Evolutionary conservation across 768 basidiomycete genomes (phyloP).

Genomic region (Lepiota brunneoincarnata): DNA sequence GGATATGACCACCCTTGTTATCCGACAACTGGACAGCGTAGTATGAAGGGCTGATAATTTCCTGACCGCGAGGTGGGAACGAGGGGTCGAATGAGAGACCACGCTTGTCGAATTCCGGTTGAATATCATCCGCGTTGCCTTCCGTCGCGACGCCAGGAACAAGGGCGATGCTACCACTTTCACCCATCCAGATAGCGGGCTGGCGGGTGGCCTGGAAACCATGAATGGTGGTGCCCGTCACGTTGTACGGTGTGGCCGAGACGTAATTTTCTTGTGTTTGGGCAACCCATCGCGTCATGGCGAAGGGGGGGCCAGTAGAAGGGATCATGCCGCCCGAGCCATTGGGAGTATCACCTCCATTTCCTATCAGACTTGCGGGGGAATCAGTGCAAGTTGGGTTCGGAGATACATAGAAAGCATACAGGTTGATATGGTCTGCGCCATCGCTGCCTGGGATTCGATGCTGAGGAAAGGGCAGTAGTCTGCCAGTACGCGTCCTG

Average conservation of each 20-base stretch:
- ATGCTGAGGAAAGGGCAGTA: constrained; percentile 10
- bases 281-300: constrained; percentile 84
- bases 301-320: constrained; percentile 74
- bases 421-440: constrained; percentile 31
- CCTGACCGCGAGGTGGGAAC: constrained; percentile 40
- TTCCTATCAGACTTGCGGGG: constrained; percentile 54
- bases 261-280: constrained; percentile 78
- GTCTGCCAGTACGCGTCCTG: constrained; percentile 1
- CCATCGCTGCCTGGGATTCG: constrained; percentile 20
- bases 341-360: constrained; percentile 68
- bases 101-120: constrained; percentile 54
- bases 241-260: constrained; percentile 68
- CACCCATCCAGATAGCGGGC: constrained; percentile 90
- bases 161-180: constrained; percentile 62
- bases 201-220: constrained; percentile 82
- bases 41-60: constrained; percentile 50
- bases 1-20: constrained; percentile 45
- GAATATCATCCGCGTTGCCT: constrained; percentile 26
- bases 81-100: constrained; percentile 36
- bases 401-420: background rate
- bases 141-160: constrained; percentile 48
- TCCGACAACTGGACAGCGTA: constrained; percentile 60
- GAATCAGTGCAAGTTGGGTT: background rate
- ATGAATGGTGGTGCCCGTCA: constrained; percentile 39
- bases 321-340: constrained; percentile 79